Evolutionary conservation across 2,329 filamentous ascomycete species (phyloP).

Genomic region (Stachybotrys chartarum): DNA sequence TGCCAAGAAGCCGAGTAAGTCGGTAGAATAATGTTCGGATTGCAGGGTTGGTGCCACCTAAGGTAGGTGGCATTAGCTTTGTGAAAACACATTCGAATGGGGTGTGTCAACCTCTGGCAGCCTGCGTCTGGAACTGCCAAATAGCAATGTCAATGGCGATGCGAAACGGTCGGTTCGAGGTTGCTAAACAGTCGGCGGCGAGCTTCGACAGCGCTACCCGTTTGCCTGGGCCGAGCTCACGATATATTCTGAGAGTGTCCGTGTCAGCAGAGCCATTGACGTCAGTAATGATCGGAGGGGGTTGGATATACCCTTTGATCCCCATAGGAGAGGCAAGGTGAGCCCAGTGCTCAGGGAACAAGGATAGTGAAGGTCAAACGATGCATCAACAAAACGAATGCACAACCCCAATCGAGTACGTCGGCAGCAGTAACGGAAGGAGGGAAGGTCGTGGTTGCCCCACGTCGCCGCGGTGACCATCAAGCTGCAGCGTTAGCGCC

Average conservation of each 20-base stretch:
- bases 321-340: conserved; percentile 37
- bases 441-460: conserved; percentile 1
- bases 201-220: conserved; percentile 78
- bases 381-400: no score
- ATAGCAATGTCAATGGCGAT: conserved; percentile 93
- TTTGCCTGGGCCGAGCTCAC: conserved; percentile 75
- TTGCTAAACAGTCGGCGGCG: conserved; percentile 68
- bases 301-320: conserved; percentile 51
- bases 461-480: conserved; percentile 24
- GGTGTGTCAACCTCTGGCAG: conserved; percentile 52
- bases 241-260: conserved; percentile 62
- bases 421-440: no score
- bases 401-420: no score
- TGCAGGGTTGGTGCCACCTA: conserved; percentile 80
- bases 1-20: conserved; percentile 65
- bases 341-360: neutral
- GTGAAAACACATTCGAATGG: neutral
- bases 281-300: fast-evolving
- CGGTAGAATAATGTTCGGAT: conserved; percentile 90
- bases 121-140: conserved; percentile 92
- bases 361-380: conserved; percentile 5
- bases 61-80: neutral
- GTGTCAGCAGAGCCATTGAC: conserved; percentile 2
- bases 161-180: conserved; percentile 65
- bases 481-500: neutral